phyloP scores from a whole-genome alignment of 257 asterid genomes.

The Solanum stenotomum region DNA sequence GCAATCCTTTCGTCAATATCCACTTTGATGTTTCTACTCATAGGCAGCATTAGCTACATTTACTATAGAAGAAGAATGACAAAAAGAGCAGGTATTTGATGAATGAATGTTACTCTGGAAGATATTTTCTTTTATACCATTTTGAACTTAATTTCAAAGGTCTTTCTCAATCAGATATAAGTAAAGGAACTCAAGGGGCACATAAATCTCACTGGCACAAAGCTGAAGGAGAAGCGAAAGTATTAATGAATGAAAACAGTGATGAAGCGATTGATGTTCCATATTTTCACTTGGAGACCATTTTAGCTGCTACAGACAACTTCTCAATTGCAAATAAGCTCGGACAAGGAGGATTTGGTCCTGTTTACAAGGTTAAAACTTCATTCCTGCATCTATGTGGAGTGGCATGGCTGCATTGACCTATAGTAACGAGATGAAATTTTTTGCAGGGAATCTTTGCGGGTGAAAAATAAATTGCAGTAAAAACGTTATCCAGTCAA shows the following conservation, averaged over 20 bases:
- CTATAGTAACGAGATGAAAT: neutral
- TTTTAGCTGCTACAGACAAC: neutral
- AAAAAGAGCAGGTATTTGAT: neutral
- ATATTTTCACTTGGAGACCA: neutral
- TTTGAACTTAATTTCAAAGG: neutral
- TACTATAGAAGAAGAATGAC: neutral
- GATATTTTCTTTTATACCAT: neutral
- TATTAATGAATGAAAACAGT: neutral
- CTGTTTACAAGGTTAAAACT: neutral
- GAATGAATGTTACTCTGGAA: neutral
- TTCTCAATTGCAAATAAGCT: neutral
- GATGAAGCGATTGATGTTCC: neutral
- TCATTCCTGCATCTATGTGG: no score
- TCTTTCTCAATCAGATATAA: neutral
- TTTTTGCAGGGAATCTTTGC: slow-evolving; percentile 11
- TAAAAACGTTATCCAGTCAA: slow-evolving; percentile 16
- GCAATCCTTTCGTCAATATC: neutral
- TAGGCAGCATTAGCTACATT: neutral
- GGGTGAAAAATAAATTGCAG: slow-evolving; percentile 10
- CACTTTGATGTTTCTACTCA: neutral
- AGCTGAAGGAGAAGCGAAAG: neutral
- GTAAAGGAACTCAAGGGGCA: neutral
- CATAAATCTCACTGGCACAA: neutral
- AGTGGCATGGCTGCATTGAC: neutral
- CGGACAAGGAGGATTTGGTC: slow-evolving; percentile 4